These are phyloP conservation scores for Stylonectria norvegica DNA, from an alignment of 2,329 filamentous ascomycete species.

Conservation along the genomic window DNA sequence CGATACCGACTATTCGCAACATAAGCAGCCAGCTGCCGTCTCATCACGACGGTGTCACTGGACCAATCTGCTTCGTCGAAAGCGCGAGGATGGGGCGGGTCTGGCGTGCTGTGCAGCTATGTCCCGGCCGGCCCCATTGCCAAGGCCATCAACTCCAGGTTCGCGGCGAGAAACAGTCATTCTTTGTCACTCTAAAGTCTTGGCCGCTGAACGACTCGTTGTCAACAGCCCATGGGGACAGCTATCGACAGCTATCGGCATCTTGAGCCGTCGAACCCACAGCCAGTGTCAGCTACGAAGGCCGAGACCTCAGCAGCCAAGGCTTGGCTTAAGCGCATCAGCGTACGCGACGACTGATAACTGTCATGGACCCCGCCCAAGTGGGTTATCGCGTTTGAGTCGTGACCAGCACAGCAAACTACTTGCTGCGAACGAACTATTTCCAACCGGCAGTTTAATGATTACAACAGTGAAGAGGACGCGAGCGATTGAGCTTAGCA, in stretches of 20 bases:
- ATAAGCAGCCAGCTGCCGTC: slow-evolving; percentile 12
- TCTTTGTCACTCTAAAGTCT: slow-evolving; percentile 7
- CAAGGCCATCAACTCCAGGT: slow-evolving; percentile 6
- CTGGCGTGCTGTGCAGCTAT: slow-evolving; percentile 4
- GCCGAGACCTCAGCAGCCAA: slow-evolving; percentile 25
- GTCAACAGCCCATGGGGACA: not conserved
- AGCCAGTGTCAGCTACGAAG: slow-evolving; percentile 9
- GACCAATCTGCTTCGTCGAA: slow-evolving; percentile 18
- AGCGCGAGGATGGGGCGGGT: slow-evolving; percentile 6
- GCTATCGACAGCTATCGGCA: not conserved
- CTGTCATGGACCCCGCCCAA: too few relatives aligned
- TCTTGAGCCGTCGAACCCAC: not conserved
- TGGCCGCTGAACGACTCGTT: slow-evolving; percentile 8
- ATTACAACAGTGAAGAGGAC: too few relatives aligned
- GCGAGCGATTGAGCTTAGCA: too few relatives aligned
- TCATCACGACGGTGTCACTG: slow-evolving; percentile 13
- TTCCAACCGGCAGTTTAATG: too few relatives aligned
- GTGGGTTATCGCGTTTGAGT: too few relatives aligned
- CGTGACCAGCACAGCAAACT: too few relatives aligned
- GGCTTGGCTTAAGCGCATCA: slow-evolving; percentile 26
- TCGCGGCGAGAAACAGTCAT: slow-evolving; percentile 5
- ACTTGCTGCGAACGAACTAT: too few relatives aligned
- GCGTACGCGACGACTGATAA: too few relatives aligned
- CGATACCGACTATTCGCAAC: slow-evolving; percentile 20
- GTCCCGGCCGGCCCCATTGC: slow-evolving; percentile 5